Conservation (phyloP, 805 yeast genomes). For the Saturnispora kantuleensis region DNA sequence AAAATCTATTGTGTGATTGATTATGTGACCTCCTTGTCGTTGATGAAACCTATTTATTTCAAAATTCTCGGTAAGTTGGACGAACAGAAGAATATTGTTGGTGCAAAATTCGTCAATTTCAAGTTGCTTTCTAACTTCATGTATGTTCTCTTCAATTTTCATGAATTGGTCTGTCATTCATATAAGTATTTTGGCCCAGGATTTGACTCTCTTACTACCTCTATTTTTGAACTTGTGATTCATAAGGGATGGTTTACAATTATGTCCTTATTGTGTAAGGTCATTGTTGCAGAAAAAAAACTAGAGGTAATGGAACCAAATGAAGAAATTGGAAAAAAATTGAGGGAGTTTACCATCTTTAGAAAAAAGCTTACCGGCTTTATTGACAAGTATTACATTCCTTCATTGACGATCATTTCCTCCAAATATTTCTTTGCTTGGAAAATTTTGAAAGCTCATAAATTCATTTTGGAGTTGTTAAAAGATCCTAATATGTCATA, state of each 20-base stretch:
- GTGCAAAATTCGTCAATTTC: constrained; percentile 31
- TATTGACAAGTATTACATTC: constrained; percentile 24
- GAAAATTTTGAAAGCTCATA: constrained; percentile 53
- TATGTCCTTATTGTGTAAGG: constrained; percentile 22
- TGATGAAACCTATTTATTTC: constrained; percentile 32
- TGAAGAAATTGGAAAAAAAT: constrained; percentile 1
- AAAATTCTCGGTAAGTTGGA: constrained; percentile 31
- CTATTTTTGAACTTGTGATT: constrained; percentile 27
- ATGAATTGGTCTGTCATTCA: constrained; percentile 26
- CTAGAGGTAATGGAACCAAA: constrained; percentile 1
- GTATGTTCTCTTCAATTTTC: constrained; percentile 30
- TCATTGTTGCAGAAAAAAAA: constrained; percentile 19
- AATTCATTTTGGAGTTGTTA: constrained; percentile 30
- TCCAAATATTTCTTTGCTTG: constrained; percentile 56
- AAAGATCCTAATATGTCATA: constrained; percentile 11
- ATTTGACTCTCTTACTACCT: constrained; percentile 31
- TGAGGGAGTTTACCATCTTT: neutral
- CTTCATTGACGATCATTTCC: constrained; percentile 37
- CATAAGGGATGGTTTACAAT: constrained; percentile 26
- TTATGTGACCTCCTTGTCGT: constrained; percentile 23
- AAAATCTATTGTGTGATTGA: constrained; percentile 18
- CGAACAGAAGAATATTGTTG: constrained; percentile 21
- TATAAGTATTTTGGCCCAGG: constrained; percentile 25
- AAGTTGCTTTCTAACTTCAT: constrained; percentile 25
- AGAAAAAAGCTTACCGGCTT: constrained; percentile 13